Evolutionary conservation across 2,329 filamentous ascomycete species (phyloP).

Genomic region (Aspergillus puulaauensis): DNA sequence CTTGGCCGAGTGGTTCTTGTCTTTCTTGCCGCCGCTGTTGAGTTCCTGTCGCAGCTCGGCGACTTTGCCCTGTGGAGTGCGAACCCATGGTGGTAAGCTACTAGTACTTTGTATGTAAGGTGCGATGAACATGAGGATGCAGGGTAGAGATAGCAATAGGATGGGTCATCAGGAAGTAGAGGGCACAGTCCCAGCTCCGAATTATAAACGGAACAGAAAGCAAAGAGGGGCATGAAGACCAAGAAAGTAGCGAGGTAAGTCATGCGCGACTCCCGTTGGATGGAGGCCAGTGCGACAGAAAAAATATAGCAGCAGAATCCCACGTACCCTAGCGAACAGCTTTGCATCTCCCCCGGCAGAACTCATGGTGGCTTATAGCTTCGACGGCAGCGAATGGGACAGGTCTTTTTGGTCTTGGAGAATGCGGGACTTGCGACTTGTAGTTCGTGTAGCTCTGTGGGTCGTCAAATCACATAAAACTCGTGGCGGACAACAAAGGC

Average conservation of each 20-base stretch:
- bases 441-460: neutral
- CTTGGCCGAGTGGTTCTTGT: conserved; percentile 92
- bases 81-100: conserved; percentile 36
- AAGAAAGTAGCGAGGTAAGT: conserved; percentile 1
- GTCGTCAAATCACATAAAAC: conserved; percentile 20
- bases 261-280: conserved; percentile 4
- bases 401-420: conserved; percentile 4
- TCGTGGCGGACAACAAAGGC: neutral
- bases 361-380: conserved; percentile 51
- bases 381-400: conserved; percentile 7
- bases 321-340: conserved; percentile 92
- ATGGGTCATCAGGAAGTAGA: neutral
- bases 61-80: conserved; percentile 83
- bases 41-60: conserved; percentile 94
- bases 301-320: conserved; percentile 17
- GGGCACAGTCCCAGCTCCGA: neutral
- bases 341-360: conserved; percentile 90
- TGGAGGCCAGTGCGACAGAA: conserved; percentile 18
- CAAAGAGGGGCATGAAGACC: conserved; percentile 13
- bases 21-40: conserved; percentile 92
- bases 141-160: neutral
- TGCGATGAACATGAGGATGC: conserved; percentile 19
- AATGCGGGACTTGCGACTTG: neutral
- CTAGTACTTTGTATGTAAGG: conserved; percentile 23
- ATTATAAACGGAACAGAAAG: conserved; percentile 2